Conservation (phyloP, 73 alveolate species). For the Uronychia binucleata region DNA sequence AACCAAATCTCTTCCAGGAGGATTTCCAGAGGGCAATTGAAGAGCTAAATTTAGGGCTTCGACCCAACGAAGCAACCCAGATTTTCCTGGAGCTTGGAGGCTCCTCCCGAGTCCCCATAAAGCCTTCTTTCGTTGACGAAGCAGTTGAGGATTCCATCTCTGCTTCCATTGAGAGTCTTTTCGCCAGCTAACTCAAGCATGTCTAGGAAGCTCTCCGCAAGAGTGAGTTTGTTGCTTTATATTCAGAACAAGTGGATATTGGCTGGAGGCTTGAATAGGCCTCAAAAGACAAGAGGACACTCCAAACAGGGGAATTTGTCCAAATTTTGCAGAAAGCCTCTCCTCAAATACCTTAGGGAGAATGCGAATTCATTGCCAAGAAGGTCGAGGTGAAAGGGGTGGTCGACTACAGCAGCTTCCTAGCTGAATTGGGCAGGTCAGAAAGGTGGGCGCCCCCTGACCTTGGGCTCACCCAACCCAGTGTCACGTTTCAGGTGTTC, state of each 20-base stretch:
- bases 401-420: background rate
- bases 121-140: background rate
- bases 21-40: background rate
- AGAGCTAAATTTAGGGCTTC: background rate
- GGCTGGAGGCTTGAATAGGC: background rate
- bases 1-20: background rate
- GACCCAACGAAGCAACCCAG: background rate
- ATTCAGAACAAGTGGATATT: no score
- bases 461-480: background rate
- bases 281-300: background rate
- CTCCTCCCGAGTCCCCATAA: background rate
- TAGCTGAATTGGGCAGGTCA: background rate
- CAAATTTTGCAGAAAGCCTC: background rate
- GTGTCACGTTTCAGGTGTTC: background rate
- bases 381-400: background rate
- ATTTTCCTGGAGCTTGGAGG: background rate
- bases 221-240: no score
- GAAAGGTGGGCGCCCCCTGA: background rate
- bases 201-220: background rate
- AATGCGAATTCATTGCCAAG: background rate
- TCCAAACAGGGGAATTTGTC: background rate
- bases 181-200: background rate
- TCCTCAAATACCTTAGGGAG: background rate
- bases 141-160: background rate
- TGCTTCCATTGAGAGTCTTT: background rate